phyloP scores from a whole-genome alignment of 2,329 filamentous ascomycete genomes.

The Beauveria asiatica region DNA sequence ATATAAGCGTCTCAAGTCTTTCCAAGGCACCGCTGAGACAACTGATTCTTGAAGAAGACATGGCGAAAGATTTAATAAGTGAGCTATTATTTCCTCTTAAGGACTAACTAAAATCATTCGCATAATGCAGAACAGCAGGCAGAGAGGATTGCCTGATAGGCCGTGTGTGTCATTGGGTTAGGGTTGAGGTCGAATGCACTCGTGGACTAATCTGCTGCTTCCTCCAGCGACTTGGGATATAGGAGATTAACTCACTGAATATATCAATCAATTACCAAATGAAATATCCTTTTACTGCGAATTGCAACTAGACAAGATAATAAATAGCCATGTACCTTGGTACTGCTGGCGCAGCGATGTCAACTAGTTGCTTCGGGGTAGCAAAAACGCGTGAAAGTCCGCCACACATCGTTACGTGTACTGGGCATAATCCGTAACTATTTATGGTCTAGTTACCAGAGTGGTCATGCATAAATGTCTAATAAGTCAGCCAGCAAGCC shows the following conservation, averaged over 20 bases:
- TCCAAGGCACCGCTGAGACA: neutral
- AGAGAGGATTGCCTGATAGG: neutral
- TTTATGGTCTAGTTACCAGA: no score
- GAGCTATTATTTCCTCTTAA: neutral
- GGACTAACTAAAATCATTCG: neutral
- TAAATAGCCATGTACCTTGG: neutral
- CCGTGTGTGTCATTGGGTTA: neutral
- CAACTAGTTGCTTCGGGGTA: neutral
- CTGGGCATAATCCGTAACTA: no score
- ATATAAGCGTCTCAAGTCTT: neutral
- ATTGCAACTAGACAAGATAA: neutral
- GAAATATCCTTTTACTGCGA: neutral
- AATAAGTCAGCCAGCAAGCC: no score
- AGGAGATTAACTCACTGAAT: neutral
- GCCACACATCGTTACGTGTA: neutral
- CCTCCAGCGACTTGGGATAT: neutral
- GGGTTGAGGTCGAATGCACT: neutral
- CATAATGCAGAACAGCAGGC: neutral
- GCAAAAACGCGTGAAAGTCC: neutral
- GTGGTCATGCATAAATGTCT: no score
- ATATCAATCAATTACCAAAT: neutral
- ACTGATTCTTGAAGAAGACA: neutral
- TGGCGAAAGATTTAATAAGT: neutral
- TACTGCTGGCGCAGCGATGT: neutral
- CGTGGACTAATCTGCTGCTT: neutral